Evolutionary conservation across 208 protist species (phyloP).

Genomic region (Tritrichomonas musculus): DNA sequence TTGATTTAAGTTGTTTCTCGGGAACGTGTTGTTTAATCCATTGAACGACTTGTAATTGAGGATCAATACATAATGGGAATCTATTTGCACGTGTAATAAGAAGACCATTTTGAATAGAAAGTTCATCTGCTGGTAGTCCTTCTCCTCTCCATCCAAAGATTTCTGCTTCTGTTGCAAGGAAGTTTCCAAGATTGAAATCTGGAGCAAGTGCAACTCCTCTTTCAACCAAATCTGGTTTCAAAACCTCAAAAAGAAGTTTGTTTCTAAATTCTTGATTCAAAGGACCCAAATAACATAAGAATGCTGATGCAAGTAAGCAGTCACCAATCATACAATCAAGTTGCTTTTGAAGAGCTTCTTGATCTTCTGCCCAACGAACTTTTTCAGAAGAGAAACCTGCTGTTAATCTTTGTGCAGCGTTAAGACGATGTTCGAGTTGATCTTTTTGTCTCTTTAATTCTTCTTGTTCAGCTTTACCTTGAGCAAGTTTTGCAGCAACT

Average conservation of each 20-base stretch:
- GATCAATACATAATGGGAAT: slow-evolving; percentile 95
- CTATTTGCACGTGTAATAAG: slow-evolving; percentile 76
- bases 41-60: slow-evolving; percentile 92
- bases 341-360: slow-evolving; percentile 67
- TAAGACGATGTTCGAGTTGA: slow-evolving; percentile 81
- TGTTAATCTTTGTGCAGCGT: slow-evolving; percentile 84
- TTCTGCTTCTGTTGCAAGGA: slow-evolving; percentile 89
- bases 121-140: slow-evolving; percentile 88
- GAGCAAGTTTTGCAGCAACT: slow-evolving; percentile 65
- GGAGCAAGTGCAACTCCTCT: slow-evolving; percentile 72
- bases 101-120: slow-evolving; percentile 95
- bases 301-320: slow-evolving; percentile 85
- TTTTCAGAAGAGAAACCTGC: slow-evolving; percentile 88
- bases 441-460: slow-evolving; percentile 76
- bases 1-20: slow-evolving; percentile 68
- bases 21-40: slow-evolving; percentile 95
- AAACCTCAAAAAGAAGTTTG: slow-evolving; percentile 74
- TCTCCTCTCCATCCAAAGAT: slow-evolving; percentile 88
- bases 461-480: slow-evolving; percentile 72
- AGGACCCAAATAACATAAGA: slow-evolving; percentile 90
- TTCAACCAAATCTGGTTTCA: slow-evolving; percentile 72
- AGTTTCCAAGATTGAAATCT: slow-evolving; percentile 69
- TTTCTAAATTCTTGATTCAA: slow-evolving; percentile 89
- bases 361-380: slow-evolving; percentile 82
- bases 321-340: slow-evolving; percentile 82